Evolutionary conservation across 139 green algal genomes (phyloP).

Genomic region (Mesotaenium endlicherianum): DNA sequence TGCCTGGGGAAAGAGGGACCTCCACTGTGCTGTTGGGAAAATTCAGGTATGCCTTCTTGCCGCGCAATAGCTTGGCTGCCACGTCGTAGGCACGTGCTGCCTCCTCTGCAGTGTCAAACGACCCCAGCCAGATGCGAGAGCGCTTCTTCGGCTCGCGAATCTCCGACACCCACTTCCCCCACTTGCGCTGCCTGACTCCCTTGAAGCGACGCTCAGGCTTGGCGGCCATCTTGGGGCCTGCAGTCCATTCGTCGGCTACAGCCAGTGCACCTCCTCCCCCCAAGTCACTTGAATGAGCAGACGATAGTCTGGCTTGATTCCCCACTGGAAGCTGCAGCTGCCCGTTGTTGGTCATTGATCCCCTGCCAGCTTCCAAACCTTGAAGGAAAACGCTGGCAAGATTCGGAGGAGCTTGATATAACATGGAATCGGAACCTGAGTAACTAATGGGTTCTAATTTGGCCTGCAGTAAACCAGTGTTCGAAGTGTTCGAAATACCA

Average conservation of each 20-base stretch:
- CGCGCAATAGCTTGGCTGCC: constrained; percentile 66
- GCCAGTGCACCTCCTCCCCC: neutral
- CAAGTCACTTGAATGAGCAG: neutral
- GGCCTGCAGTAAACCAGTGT: no score
- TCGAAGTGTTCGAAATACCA: no score
- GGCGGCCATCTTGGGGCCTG: neutral
- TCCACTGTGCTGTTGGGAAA: constrained; percentile 59
- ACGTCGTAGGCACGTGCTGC: constrained; percentile 60
- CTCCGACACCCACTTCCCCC: constrained; percentile 63
- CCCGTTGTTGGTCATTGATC: neutral
- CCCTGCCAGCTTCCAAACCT: neutral
- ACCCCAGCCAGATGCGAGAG: constrained; percentile 57
- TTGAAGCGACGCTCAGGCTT: no score
- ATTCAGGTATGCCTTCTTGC: constrained; percentile 79
- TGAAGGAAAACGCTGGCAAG: no score
- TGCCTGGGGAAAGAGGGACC: neutral
- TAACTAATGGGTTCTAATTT: no score
- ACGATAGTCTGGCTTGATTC: neutral
- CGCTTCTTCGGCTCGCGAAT: constrained; percentile 57
- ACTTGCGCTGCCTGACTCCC: constrained; percentile 57
- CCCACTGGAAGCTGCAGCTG: neutral
- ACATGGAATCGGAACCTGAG: no score
- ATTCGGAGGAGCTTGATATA: no score
- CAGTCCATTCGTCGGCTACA: neutral
- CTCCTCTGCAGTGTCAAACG: constrained; percentile 60